Conservation (phyloP, 179 eudicot species). For the Nepenthes alata region DNA sequence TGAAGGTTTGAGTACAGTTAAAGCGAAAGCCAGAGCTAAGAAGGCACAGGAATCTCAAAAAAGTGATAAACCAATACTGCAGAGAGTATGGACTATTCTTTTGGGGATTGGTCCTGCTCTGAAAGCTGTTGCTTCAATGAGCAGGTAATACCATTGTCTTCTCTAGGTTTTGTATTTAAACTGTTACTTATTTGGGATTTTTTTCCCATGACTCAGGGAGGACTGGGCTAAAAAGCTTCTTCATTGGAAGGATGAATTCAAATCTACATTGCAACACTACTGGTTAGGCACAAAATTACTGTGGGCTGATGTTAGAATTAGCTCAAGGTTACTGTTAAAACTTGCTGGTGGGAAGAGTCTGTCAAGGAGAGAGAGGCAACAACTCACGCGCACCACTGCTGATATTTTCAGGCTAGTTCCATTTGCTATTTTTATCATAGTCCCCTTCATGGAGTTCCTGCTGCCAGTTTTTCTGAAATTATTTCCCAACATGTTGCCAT, state of each 20-base stretch:
- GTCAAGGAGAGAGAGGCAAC: constrained; percentile 83
- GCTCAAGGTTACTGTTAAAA: constrained; percentile 56
- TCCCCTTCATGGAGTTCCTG: constrained; percentile 86
- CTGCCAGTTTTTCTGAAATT: constrained; percentile 64
- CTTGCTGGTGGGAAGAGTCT: constrained; percentile 65
- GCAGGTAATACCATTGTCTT: constrained; percentile 34
- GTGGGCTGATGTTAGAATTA: constrained; percentile 82
- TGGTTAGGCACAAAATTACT: constrained; percentile 81
- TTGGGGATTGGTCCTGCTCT: constrained; percentile 80
- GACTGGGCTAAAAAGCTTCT: constrained; percentile 70
- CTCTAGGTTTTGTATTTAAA: neutral
- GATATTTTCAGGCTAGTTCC: constrained; percentile 94
- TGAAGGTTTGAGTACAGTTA: constrained; percentile 59
- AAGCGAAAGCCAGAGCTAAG: constrained; percentile 75
- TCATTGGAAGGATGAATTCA: constrained; percentile 68
- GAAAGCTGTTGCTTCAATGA: constrained; percentile 68
- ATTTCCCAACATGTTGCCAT: constrained; percentile 86
- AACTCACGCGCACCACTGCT: constrained; percentile 83
- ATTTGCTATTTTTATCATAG: constrained; percentile 67
- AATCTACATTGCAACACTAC: constrained; percentile 59
- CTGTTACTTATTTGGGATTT: neutral
- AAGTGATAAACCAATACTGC: constrained; percentile 28
- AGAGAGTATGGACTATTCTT: constrained; percentile 48
- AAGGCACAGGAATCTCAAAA: constrained; percentile 54
- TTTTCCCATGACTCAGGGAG: constrained; percentile 28